phyloP scores from a whole-genome alignment of 139 green algal genomes.

The Parachlorella kessleri region DNA sequence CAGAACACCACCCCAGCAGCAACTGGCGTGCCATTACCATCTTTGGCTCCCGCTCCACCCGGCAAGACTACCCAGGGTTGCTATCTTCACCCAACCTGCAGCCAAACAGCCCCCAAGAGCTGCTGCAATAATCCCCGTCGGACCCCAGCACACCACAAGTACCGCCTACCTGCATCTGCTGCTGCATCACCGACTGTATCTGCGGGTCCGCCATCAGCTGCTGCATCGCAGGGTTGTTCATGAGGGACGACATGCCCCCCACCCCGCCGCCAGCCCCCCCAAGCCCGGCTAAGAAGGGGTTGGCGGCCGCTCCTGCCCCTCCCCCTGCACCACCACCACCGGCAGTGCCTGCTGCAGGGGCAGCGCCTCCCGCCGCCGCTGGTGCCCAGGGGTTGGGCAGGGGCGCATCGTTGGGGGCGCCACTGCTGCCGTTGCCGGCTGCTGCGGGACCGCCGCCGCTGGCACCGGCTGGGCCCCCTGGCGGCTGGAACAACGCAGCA shows the following conservation, averaged over 20 bases:
- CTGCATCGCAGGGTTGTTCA: constrained; percentile 48
- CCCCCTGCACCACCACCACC: neutral
- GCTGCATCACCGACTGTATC: constrained; percentile 37
- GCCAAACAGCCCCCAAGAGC: no score
- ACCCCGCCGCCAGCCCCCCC: constrained; percentile 15
- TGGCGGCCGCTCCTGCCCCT: neutral
- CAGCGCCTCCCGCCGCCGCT: neutral
- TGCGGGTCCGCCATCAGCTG: constrained; percentile 69
- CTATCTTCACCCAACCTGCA: no score
- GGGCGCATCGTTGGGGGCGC: constrained; percentile 78
- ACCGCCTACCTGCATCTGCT: constrained; percentile 22
- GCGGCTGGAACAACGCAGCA: constrained; percentile 24
- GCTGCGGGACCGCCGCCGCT: neutral
- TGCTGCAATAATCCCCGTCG: no score
- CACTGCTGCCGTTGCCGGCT: constrained; percentile 22
- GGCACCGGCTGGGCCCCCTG: constrained; percentile 6
- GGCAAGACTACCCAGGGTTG: no score
- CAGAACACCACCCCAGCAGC: no score
- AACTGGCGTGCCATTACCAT: no score
- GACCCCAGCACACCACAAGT: no score
- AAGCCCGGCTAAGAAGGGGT: constrained; percentile 23
- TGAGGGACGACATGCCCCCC: constrained; percentile 1
- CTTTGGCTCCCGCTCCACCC: no score
- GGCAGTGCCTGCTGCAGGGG: neutral
- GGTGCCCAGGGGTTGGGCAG: constrained; percentile 96